Percentiles rank a stretch among this genome's conserved stretches.
Conservation (phyloP, 495 filamentous ascomycete species). For the Tuber melanosporum region DNA sequence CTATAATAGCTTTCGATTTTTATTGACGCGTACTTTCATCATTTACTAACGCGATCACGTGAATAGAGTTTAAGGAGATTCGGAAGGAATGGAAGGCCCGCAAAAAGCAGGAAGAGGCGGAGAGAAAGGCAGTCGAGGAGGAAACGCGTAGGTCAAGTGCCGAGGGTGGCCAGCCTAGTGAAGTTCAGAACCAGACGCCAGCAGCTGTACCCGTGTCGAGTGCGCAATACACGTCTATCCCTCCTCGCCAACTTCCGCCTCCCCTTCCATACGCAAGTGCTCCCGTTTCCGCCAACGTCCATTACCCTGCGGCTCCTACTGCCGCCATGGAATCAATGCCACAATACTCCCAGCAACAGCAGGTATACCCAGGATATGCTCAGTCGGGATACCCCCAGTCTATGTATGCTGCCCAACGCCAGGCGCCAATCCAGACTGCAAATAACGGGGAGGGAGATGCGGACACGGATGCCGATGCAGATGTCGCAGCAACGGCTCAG, state of each 20-base stretch:
- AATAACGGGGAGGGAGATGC: conserved; percentile 36
- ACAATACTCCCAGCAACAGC: conserved; percentile 34
- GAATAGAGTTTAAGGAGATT: conserved; percentile 94
- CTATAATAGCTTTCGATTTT: neutral
- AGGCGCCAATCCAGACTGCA: conserved; percentile 34
- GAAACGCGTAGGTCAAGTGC: conserved; percentile 26
- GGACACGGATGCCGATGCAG: conserved; percentile 36
- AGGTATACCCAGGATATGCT: conserved; percentile 36
- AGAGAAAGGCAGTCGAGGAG: conserved; percentile 86
- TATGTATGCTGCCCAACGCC: conserved; percentile 35
- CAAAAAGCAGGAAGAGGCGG: conserved; percentile 95
- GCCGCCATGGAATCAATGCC: conserved; percentile 40
- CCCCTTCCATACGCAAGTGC: conserved; percentile 26
- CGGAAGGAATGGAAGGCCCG: conserved; percentile 98
- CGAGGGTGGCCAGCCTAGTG: conserved; percentile 26
- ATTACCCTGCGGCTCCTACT: conserved; percentile 39
- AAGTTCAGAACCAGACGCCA: conserved; percentile 27
- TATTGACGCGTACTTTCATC: conserved; percentile 14
- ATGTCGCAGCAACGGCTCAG: conserved; percentile 34
- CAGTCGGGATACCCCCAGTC: conserved; percentile 31
- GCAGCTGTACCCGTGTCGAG: conserved; percentile 17
- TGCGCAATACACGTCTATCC: conserved; percentile 30
- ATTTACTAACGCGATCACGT: conserved; percentile 42
- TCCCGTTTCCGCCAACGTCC: conserved; percentile 28
- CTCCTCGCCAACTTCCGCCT: conserved; percentile 39